phyloP scores from a whole-genome alignment of 139 green algal species.

The Chlorella ohadii region DNA sequence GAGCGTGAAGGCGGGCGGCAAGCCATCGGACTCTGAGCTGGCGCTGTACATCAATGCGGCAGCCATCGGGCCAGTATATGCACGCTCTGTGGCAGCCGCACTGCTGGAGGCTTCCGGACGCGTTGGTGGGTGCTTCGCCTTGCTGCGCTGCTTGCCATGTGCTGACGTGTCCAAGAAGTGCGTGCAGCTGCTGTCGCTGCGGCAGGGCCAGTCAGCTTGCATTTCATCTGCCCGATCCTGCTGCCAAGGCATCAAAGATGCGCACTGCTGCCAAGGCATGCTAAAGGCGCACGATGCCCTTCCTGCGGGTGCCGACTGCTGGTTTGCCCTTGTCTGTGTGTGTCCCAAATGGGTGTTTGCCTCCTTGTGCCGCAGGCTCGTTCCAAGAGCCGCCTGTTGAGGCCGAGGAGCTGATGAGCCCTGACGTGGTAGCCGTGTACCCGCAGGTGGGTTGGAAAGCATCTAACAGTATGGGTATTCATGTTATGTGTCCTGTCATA shows the following conservation, averaged over 20 bases:
- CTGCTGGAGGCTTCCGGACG: conserved; percentile 49
- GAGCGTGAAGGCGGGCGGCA: background rate
- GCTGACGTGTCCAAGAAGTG: too few species aligned
- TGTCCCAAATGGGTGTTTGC: too few species aligned
- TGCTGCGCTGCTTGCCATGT: background rate
- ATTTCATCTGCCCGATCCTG: too few species aligned
- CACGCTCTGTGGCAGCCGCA: conserved; percentile 56
- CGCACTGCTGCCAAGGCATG: too few species aligned
- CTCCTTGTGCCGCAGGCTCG: background rate
- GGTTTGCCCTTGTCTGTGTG: too few species aligned
- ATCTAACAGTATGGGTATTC: too few species aligned
- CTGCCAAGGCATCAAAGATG: too few species aligned
- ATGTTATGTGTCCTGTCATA: too few species aligned
- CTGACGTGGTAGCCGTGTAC: conserved; percentile 49
- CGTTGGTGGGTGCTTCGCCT: conserved; percentile 2
- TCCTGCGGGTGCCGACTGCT: too few species aligned
- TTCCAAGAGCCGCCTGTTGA: conserved; percentile 50
- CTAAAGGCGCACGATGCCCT: too few species aligned
- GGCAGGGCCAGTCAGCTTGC: too few species aligned
- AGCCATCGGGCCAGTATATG: conserved; percentile 57
- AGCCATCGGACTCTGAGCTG: conserved; percentile 49
- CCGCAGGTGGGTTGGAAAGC: conserved; percentile 7
- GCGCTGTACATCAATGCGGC: conserved; percentile 54
- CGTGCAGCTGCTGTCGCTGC: too few species aligned
- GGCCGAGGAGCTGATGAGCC: conserved; percentile 45